Evolutionary conservation across 305 asterid species (phyloP), one percentile per base, ranked within the genome.

Genomic region (Fraxinus nigra): DNA sequence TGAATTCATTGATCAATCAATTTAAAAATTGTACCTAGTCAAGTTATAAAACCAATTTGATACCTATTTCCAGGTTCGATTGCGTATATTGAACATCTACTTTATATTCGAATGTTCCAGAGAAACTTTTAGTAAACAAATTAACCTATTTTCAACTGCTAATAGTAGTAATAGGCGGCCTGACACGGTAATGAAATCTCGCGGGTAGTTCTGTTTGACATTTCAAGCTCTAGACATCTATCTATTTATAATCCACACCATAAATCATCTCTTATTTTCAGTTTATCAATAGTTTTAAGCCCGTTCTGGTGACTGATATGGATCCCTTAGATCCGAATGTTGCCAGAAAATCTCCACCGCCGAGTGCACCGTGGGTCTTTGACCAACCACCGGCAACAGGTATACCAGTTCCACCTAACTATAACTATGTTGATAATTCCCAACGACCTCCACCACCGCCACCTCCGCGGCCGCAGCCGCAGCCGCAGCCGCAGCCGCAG

Each of bases 351-450:
- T 78, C 82, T 59, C 79, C 76, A 40, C 56, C 65, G 20, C 82
- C 85, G 3, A 32, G 79, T 28, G 82, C 82, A 56, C 82, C 81
- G 3, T 38, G 79, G 13, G n/a, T 30, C 65, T 78, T 33, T 34
- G 69, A 33, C 37, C 70, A 59, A 48, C 32, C 72, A 9, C 82
- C 80, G 20, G 54, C 48, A 51, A 80, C 81, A 11, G 86, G 86
- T 5, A 61, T 80, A 48, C 84, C 86, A 0, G 35, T 79, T 33
- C 13, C 35, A 28, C 73, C 24, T 11, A 24, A 65, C 35, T 28
- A 65, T 20, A 61, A 22, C 32, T 61, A 61, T 20, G 4, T 8
- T 22, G 18, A 28, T 28, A 28, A 9, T 28, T 65, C 14, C 35
- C 34, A 26, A 26, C 34, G 0, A 63, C 34, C 34, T 18, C 72